Base-by-base conservation (phyloP, 1,284 basidiomycete genomes). In the Ustilago nuda region DNA sequence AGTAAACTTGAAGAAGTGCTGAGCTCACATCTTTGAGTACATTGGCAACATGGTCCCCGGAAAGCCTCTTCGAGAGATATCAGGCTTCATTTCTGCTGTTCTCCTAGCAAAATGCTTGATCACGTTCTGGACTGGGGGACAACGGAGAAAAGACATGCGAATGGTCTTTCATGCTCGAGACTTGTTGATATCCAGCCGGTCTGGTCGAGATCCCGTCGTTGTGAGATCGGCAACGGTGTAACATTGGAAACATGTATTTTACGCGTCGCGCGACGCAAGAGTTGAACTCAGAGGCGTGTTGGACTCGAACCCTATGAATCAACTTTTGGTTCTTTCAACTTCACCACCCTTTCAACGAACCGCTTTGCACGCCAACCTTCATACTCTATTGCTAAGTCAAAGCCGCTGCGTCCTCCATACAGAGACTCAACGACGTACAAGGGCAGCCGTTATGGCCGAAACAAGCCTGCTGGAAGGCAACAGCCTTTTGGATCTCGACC, bases 211-310 rank as follows among this genome's bases (percentile, higher is more conserved):
- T 48, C 17, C 8, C n/a, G 17, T 17, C 1, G 27, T 4, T 48
- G 45, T 52, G 30, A 13, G 46, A 36, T 17, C 12, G 11, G 5
- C 23, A 8, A 9, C 11, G 27, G 32, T 43, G 51, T 66, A 72
- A 72, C 67, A 69, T 7, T 15, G 43, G 35, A 23, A 37, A 56
- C 63, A 56, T 72, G 66, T 64, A 65, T 57, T 72, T 63, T 72
- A 72, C 70, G 70, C 70, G 70, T 66, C 70, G 70, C 70, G 70
- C 57, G 64, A 62, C 54, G 45, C 8, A 41, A 66, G 53, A 46
- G 56, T 69, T 55, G 43, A 32, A 23, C 51, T 56, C 32, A 23
- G 23, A 58, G 46, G 52, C 69, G 69, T 72, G 69, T 66, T 66
- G 61, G 52, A 61, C 70, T 72, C 52, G 54, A 32, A 17, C 55